A percentile compares a stretch with the other conserved stretches of the same genome.
phyloP scores from a whole-genome alignment of 305 asterid species.

The Fraxinus nigra region DNA sequence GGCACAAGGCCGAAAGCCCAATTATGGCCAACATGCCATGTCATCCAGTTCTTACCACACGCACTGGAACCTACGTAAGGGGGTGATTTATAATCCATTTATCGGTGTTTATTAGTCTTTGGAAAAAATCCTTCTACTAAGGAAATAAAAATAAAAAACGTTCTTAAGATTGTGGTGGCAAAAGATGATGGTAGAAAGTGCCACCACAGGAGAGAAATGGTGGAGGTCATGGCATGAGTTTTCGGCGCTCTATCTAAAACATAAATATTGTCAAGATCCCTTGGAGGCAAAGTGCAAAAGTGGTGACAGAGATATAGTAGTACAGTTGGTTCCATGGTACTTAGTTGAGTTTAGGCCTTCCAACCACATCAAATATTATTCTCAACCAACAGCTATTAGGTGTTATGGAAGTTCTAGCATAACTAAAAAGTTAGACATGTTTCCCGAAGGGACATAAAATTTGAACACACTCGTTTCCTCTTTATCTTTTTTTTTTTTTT shows the following conservation, averaged over 20 bases:
- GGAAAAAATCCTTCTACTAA: not conserved
- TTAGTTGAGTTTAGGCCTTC: not conserved
- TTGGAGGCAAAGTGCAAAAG: not conserved
- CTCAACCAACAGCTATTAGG: not conserved
- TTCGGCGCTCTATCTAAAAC: not conserved
- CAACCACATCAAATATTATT: not conserved
- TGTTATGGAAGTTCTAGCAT: not conserved
- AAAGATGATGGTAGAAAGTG: not conserved
- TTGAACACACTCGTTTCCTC: not conserved
- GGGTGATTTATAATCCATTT: not conserved
- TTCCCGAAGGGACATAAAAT: not conserved
- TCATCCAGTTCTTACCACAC: not conserved
- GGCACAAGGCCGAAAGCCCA: not conserved
- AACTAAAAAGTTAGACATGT: not conserved
- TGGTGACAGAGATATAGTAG: not conserved
- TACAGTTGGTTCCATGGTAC: not conserved
- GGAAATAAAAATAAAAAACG: not conserved
- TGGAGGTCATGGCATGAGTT: not conserved
- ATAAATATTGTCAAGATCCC: not conserved
- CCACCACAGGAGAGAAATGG: not conserved
- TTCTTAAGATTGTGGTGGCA: not conserved
- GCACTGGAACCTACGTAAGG: not conserved
- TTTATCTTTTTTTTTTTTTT: not conserved
- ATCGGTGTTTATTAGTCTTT: not conserved
- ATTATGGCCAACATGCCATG: not conserved